phyloP scores from a whole-genome alignment of 805 yeast genomes.

The Wickerhamiella parazyma region DNA sequence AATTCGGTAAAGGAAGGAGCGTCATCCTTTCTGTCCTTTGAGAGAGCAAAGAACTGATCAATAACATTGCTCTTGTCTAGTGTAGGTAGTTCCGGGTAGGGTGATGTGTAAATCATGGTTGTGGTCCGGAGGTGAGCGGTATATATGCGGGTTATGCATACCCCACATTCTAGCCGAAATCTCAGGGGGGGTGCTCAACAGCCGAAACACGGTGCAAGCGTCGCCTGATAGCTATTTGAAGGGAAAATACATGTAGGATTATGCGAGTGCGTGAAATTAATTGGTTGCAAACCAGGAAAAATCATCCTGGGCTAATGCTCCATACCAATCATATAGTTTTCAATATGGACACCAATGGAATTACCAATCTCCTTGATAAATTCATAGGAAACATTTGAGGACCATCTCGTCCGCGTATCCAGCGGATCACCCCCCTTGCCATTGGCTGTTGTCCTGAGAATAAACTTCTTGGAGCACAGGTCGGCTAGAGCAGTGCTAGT shows the following conservation, averaged over 20 bases:
- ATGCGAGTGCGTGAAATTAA: too few relatives aligned
- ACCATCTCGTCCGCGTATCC: conserved; percentile 64
- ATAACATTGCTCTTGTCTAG: conserved; percentile 1
- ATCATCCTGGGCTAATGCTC: neutral
- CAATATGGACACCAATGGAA: conserved; percentile 53
- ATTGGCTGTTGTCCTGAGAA: conserved; percentile 23
- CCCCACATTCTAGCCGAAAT: too few relatives aligned
- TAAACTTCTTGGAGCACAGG: conserved; percentile 39
- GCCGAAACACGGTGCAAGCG: neutral
- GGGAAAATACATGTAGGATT: neutral
- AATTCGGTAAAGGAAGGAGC: neutral
- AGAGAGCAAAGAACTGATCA: neutral
- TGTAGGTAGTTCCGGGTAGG: neutral
- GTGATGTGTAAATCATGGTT: conserved; percentile 3
- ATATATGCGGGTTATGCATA: too few relatives aligned
- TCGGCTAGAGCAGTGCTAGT: conserved; percentile 44
- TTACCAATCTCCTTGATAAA: conserved; percentile 45
- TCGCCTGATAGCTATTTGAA: too few relatives aligned
- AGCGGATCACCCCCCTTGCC: conserved; percentile 35
- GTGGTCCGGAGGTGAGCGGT: neutral
- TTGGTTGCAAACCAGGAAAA: too few relatives aligned
- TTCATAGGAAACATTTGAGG: conserved; percentile 59
- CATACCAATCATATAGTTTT: conserved; percentile 34
- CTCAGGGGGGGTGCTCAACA: too few relatives aligned
- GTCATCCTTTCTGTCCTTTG: neutral